Conservation (phyloP, 306 rosid species). For the Begonia masoniana region DNA sequence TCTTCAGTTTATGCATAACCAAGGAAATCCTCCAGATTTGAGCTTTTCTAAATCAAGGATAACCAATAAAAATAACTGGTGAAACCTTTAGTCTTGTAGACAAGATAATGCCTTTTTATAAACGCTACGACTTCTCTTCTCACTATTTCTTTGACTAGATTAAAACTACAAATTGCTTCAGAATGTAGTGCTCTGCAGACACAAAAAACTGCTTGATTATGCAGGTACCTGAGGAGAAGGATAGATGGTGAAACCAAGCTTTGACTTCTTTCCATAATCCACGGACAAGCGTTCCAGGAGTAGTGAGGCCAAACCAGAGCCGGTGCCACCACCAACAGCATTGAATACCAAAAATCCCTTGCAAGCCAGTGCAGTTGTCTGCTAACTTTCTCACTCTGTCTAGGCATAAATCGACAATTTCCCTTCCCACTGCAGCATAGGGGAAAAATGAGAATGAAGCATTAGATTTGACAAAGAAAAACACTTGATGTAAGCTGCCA, state of each 20-base stretch:
- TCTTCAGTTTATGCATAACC: no score
- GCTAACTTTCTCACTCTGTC: constrained; percentile 53
- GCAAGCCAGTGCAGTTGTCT: no score
- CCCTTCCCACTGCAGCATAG: constrained; percentile 50
- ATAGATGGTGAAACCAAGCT: constrained; percentile 55
- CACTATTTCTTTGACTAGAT: no score
- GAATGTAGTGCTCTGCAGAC: no score
- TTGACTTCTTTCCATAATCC: constrained; percentile 63
- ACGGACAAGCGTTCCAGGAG: constrained; percentile 57
- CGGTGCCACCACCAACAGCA: constrained; percentile 84
- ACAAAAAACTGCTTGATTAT: not conserved
- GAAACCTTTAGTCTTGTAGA: no score
- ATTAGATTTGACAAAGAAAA: no score
- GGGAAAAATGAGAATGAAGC: constrained; percentile 7
- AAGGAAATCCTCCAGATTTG: no score
- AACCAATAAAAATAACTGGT: no score
- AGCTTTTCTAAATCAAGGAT: not conserved
- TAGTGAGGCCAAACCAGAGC: constrained; percentile 66
- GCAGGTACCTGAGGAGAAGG: constrained; percentile 70
- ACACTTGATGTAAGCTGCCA: no score
- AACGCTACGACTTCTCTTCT: no score
- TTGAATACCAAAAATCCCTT: constrained; percentile 63
- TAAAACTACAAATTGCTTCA: no score
- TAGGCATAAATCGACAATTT: constrained; percentile 52
- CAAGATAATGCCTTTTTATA: no score